Evolutionary conservation across 179 eudicot genomes (phyloP), one percentile per base, ranked within the genome.

Genomic region (Beta corolliflora): DNA sequence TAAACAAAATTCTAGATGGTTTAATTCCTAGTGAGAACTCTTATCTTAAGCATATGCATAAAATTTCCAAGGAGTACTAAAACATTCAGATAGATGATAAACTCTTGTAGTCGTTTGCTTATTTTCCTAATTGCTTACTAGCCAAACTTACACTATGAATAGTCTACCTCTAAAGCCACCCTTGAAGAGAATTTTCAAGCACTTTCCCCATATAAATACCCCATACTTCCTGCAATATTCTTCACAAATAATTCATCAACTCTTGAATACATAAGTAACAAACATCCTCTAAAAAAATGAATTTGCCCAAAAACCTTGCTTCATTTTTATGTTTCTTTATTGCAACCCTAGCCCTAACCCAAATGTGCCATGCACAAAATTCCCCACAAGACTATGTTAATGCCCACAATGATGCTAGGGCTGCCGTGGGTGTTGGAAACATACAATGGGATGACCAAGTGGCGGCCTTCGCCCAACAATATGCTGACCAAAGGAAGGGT

Each of bases 321-420:
- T 48, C 29, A 11, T 18, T 19, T 56, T 16, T 54, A 29, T 56
- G 75, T 15, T 25, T 67, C 7, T 29, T 71, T 4, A 2, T 71
- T 0, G 3, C 65, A 64, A 65, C 75, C 55, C 68, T 82, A 52
- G 68, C 68, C 56, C 58, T 82, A 14, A 9, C 31, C 69, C 79
- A 82, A 21, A 53, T 44, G 23, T 41, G 79, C 61, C 19, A 21
- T 6, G 89, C 92, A 14, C 92, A 88, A 76, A 89, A 87, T 77
- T 79, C 86, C 9, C 87, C 73, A 1, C 83, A 83, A 81, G 88
- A 89, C 72, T 87, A 81, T 78, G 71, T 88, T 13, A 29, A 77
- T 1, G 88, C 87, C 53, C 91, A 88, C 81, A 87, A 88, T 18
- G 25, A 75, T 0, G 89, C 90, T 50, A 84, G 91, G 21, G 76